These are phyloP conservation scores for Camellia sinensis DNA, from an alignment of 148 eudicot genomes.

Conservation along the genomic window DNA sequence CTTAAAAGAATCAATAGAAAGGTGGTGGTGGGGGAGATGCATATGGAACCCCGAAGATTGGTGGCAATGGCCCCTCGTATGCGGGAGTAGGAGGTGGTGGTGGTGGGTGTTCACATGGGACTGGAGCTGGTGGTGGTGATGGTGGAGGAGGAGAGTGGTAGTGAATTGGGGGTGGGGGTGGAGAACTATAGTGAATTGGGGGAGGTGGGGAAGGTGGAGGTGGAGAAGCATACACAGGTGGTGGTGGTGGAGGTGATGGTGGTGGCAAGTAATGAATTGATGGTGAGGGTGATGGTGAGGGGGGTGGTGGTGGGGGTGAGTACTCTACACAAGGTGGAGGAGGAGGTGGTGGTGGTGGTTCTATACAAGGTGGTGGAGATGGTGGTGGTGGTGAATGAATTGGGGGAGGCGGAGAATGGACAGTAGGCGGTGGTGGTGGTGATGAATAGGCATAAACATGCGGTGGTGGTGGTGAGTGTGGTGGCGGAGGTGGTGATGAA, in stretches of 20 bases:
- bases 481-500: slow-evolving; percentile 23
- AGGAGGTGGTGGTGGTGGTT: slow-evolving; percentile 38
- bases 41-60: slow-evolving; percentile 48
- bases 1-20: slow-evolving; percentile 80
- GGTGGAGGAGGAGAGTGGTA: slow-evolving; percentile 22
- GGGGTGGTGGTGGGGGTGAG: slow-evolving; percentile 33
- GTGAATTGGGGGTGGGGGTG: slow-evolving; percentile 20
- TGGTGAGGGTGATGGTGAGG: slow-evolving; percentile 44
- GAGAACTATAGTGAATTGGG: slow-evolving; percentile 5
- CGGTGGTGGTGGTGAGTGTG: slow-evolving; percentile 39
- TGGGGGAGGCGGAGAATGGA: slow-evolving; percentile 23
- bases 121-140: neutral
- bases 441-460: slow-evolving; percentile 15
- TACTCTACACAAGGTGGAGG: slow-evolving; percentile 36
- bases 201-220: neutral
- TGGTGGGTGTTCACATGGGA: neutral
- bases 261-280: slow-evolving; percentile 6
- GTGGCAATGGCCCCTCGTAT: slow-evolving; percentile 65
- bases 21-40: slow-evolving; percentile 90
- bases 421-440: slow-evolving; percentile 13
- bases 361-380: slow-evolving; percentile 45
- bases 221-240: neutral
- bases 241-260: slow-evolving; percentile 1
- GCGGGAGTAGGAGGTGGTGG: slow-evolving; percentile 32
- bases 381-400: slow-evolving; percentile 38